Percentiles rank a stretch among this genome's conserved stretches.
Conservation (phyloP, 169 alveolate genomes). For the Eimeria maxima region DNA sequence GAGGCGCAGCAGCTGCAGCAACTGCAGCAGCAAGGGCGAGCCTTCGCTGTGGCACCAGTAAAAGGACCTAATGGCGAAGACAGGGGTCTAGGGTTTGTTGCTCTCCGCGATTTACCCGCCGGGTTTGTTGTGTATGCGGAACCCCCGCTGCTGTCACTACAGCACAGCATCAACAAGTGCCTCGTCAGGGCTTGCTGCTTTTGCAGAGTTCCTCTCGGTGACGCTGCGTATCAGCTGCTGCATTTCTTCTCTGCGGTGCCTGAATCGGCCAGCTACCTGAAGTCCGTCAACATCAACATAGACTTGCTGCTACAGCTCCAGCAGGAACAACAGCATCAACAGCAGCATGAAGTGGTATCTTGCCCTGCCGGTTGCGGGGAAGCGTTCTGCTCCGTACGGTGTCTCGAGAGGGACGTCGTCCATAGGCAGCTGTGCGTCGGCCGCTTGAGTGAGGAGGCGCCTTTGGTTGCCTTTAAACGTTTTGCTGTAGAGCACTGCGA, state of each 20-base stretch:
- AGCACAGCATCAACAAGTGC: conserved; percentile 60
- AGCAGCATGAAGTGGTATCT: conserved; percentile 2
- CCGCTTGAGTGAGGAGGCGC: conserved; percentile 36
- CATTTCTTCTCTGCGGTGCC: conserved; percentile 59
- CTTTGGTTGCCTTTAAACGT: conserved; percentile 31
- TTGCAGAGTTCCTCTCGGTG: conserved; percentile 36
- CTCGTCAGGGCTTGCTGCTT: conserved; percentile 59
- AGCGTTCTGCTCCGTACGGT: conserved; percentile 34
- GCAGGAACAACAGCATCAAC: neutral
- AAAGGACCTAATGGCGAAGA: conserved; percentile 31
- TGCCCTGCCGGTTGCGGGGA: conserved; percentile 73
- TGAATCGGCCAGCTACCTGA: neutral
- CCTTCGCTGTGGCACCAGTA: conserved; percentile 65
- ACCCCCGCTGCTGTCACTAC: conserved; percentile 31
- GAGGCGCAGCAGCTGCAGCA: conserved; percentile 35
- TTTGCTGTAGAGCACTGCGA: conserved; percentile 64
- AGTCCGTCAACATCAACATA: conserved; percentile 22
- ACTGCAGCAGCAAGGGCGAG: conserved; percentile 61
- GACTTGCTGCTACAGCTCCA: conserved; percentile 26
- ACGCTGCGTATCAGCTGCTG: conserved; percentile 30
- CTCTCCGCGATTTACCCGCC: conserved; percentile 33
- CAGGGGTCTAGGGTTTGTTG: conserved; percentile 66
- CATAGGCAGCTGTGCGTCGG: conserved; percentile 61
- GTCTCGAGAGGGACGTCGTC: conserved; percentile 17
- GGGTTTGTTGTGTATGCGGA: conserved; percentile 59